Evolutionary conservation across 306 rosid species (phyloP), one percentile per base, ranked within the genome.

Genomic region (Cicer cuneatum): DNA sequence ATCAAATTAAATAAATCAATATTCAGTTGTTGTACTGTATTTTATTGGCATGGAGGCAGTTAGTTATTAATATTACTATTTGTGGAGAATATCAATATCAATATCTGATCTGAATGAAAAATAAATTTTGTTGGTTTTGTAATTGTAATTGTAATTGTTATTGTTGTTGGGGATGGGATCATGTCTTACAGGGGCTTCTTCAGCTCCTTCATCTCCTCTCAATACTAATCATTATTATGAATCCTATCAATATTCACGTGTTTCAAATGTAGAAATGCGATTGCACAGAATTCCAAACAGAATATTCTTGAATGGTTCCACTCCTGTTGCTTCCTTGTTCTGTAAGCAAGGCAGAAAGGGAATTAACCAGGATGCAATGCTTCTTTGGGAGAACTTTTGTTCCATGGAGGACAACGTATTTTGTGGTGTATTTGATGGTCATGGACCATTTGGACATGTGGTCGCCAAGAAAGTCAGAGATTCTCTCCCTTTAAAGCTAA

Each of bases 371-470:
- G 98, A 93, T 56, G 88, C 98, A 2, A 87, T 93, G 90, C 86
- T 93, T 81, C 87, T 89, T 57, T 93, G 98, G 98, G 94, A 93
- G 96, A 93, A 87, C 48, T 89, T 93, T 48, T 78, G 88, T 24
- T 83, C 86, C 10, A 85, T 63, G 70, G 72, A 73, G 9, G 91
- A 82, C 62, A 59, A 85, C 6, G 74, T 83, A 9, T 88, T 93
- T 42, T 93, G 98, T 62, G 98, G 96, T 58, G 93, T 91, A 42
- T 93, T 93, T 71, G 98, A 93, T 80, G 98, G 98, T 2, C 98
- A 93, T n/a, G 98, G 98, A 72, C 98, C 96, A 16, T 12, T 19
- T 75, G 98, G 98, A 21, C 98, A 91, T 73, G 14, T 68, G 83
- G 87, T 93, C 74, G 89, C 98, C 8, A 93, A 80, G 86, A 89